Conservation (phyloP, 192 early-diverging fungal species). For the Radiomyces spectabilis region DNA sequence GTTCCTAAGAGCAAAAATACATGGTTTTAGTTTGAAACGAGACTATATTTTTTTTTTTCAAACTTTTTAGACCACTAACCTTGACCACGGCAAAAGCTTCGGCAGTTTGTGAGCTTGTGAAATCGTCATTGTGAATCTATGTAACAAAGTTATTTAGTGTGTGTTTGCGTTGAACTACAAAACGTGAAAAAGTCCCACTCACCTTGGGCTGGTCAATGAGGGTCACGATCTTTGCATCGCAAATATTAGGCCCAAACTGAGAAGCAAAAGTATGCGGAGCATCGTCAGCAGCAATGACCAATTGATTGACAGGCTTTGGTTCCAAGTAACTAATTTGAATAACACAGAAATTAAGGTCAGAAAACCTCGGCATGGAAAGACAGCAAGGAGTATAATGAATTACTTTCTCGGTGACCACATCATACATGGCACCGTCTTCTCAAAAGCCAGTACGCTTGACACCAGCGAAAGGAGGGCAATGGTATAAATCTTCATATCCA, state of each 20-base stretch:
- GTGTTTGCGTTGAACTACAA: too few relatives aligned
- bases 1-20: conserved; percentile 4
- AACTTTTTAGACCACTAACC: conserved; percentile 4
- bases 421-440: conserved; percentile 26
- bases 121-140: conserved; percentile 26
- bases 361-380: neutral
- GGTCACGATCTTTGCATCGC: conserved; percentile 18
- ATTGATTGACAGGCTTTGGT: conserved; percentile 5
- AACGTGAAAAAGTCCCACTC: neutral
- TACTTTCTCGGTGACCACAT: conserved; percentile 34
- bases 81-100: conserved; percentile 14
- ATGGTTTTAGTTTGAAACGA: too few relatives aligned
- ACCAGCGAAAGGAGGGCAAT: conserved; percentile 16
- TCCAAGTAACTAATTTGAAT: conserved; percentile 7
- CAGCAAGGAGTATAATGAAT: neutral
- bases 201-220: conserved; percentile 30
- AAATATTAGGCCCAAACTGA: conserved; percentile 9
- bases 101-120: conserved; percentile 9
- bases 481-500: conserved; percentile 14
- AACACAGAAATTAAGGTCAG: neutral
- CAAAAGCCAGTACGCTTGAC: conserved; percentile 26
- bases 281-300: conserved; percentile 9
- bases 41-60: neutral
- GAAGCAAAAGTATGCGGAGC: conserved; percentile 8
- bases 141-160: neutral